Percentiles rank a stretch among this genome's conserved stretches.
phyloP scores from a whole-genome alignment of 2,329 filamentous ascomycete genomes.

The Stagonosporopsis cucurbitacearum region DNA sequence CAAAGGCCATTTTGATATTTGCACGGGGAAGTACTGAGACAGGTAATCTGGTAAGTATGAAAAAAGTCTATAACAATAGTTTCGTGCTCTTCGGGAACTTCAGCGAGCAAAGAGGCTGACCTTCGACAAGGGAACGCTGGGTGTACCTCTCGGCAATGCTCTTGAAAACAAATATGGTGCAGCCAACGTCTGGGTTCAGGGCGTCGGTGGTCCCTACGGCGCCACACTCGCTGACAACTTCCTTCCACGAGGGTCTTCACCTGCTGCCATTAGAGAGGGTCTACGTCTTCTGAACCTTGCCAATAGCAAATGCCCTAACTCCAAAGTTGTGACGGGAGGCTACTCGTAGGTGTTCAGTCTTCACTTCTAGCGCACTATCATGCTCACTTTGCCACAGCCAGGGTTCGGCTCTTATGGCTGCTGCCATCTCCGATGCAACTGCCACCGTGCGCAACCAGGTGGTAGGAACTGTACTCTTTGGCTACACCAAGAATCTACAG shows the following conservation, averaged over 20 bases:
- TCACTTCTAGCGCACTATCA: neutral
- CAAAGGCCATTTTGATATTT: constrained; percentile 37
- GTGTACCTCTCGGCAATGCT: constrained; percentile 29
- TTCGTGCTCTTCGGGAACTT: too few species aligned
- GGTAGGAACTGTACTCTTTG: constrained; percentile 50
- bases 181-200: constrained; percentile 36
- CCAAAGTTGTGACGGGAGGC: constrained; percentile 49
- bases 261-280: constrained; percentile 43
- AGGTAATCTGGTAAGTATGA: constrained; percentile 35
- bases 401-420: constrained; percentile 49
- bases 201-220: constrained; percentile 46
- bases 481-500: constrained; percentile 51
- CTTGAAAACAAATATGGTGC: constrained; percentile 34
- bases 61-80: too few species aligned
- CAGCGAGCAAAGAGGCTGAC: neutral
- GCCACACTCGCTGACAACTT: constrained; percentile 47
- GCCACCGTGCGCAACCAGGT: constrained; percentile 39
- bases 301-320: constrained; percentile 48
- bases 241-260: constrained; percentile 40
- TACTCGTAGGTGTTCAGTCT: constrained; percentile 46
- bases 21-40: constrained; percentile 34
- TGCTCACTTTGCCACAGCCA: constrained; percentile 35
- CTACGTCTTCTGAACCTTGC: constrained; percentile 46
- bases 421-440: constrained; percentile 40
- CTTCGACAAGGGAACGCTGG: constrained; percentile 25